A percentile compares a stretch with the other conserved stretches of the same genome.
Evolutionary conservation across 176 grass and related monocot genomes (phyloP).

Genomic region (Neostapfia colusana): DNA sequence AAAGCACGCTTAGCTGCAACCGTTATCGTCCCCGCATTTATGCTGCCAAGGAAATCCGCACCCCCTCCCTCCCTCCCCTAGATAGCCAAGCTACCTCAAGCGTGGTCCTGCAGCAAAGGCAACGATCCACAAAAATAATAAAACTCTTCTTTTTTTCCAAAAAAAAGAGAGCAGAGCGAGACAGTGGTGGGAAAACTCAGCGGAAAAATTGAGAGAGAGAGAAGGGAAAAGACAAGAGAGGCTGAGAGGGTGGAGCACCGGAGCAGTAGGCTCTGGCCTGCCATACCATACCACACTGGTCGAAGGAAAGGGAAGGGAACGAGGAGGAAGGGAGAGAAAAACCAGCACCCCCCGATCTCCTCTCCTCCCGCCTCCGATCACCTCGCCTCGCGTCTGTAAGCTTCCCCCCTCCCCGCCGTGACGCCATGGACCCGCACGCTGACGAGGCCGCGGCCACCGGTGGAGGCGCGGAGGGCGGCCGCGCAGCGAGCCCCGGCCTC

Average conservation of each 20-base stretch:
- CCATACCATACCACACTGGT: constrained; percentile 26
- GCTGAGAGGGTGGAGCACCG: not conserved
- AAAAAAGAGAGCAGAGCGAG: not conserved
- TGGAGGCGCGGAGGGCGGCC: constrained; percentile 17
- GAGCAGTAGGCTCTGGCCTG: constrained; percentile 35
- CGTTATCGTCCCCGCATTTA: constrained; percentile 24
- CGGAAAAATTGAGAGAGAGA: constrained; percentile 21
- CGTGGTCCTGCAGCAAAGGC: constrained; percentile 31
- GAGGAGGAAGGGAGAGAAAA: constrained; percentile 22
- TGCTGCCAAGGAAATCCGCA: constrained; percentile 20
- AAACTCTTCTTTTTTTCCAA: too few relatives aligned
- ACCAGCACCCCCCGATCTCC: constrained; percentile 44
- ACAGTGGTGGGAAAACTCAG: constrained; percentile 31
- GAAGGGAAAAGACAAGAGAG: too few relatives aligned
- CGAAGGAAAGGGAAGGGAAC: constrained; percentile 45
- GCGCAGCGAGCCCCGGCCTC: constrained; percentile 41
- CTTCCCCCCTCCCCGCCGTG: constrained; percentile 19
- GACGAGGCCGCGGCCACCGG: not conserved
- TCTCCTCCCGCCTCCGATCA: constrained; percentile 32
- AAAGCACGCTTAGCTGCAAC: constrained; percentile 26
- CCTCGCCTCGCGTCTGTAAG: constrained; percentile 39
- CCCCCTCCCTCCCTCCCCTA: not conserved
- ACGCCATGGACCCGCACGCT: constrained; percentile 31
- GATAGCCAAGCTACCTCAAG: constrained; percentile 9
- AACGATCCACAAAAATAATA: too few relatives aligned